Base-by-base conservation (phyloP, 345 rosid species). In the Murraya paniculata region DNA sequence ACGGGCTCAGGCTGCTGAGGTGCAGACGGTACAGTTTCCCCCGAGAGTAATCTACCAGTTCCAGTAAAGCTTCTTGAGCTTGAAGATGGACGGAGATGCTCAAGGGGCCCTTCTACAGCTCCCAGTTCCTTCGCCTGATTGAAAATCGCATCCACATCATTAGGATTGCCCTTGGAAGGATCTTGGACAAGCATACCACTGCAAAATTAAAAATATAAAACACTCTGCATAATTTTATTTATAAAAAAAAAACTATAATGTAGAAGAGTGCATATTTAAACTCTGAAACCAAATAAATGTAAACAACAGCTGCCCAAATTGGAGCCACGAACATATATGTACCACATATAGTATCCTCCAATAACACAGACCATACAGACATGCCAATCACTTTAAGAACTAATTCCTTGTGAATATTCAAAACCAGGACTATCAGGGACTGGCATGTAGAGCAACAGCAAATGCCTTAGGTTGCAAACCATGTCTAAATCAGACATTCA, bases 101-200 rank as follows among this genome's bases (percentile, higher is more conserved):
- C 98, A 8, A 86, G 77, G 59, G 95, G 97, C 73, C 95, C 92
- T 88, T 93, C 98, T 48, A 92, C 91, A 30, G 98, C 97, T 74
- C 98, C 98, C 80, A 92, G 72, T 70, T 95, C 88, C 82, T 95
- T 91, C 72, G 98, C 98, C 88, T 89, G 94, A 77, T 91, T 92
- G 80, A 95, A 92, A 75, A 95, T 91, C n/a, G 91, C 94, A 86
- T 95, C 98, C 65, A 93, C 98, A 82, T 92, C 94, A 82, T 90
- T 75, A 30, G 71, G 71, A 75, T 75, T 88, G 58, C 85, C 89
- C 73, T 92, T 93, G 1, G 91, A 2, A 78, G 98, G 97, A 83
- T 92, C 97, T 83, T 95, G 98, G 83, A 95, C 98, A 38, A 95
- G 93, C 98, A 95, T 95, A 57, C 98, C 98, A 81, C 98, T 92